phyloP scores from a whole-genome alignment of 83 land plant genomes.

The Isoetes engelmannii region DNA sequence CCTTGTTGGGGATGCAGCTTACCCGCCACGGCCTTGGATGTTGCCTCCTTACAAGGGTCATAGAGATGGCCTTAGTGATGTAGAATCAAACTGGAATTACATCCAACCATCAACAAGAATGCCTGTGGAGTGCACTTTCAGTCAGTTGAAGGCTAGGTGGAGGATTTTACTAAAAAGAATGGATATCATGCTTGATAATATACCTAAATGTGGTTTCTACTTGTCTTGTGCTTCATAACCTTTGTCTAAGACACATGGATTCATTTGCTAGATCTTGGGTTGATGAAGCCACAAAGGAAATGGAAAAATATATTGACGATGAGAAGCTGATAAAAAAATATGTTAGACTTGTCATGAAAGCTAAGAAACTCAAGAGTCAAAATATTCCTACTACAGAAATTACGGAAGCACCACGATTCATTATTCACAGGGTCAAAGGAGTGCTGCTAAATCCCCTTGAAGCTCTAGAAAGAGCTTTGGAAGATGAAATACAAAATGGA shows the following conservation, averaged over 20 bases:
- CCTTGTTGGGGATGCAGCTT: conserved; percentile 10
- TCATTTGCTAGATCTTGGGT: not conserved
- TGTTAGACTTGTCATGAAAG: too few relatives aligned
- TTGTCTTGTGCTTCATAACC: not conserved
- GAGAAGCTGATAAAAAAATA: too few relatives aligned
- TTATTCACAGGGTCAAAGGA: too few relatives aligned
- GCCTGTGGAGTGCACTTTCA: conserved; percentile 10
- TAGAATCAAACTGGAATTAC: conserved; percentile 8
- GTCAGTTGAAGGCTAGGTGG: conserved; percentile 7
- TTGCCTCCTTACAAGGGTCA: conserved; percentile 10
- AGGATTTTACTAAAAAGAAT: conserved; percentile 6
- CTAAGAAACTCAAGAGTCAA: too few relatives aligned
- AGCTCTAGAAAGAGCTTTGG: too few relatives aligned
- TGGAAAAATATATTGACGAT: too few relatives aligned
- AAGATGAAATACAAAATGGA: too few relatives aligned
- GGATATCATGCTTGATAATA: not conserved
- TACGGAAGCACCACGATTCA: too few relatives aligned
- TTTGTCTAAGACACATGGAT: conserved; percentile 4
- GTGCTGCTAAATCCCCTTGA: too few relatives aligned
- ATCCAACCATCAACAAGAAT: not conserved
- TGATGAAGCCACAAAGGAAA: conserved; percentile 4
- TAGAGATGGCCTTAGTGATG: not conserved
- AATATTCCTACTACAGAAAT: too few relatives aligned
- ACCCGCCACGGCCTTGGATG: not conserved
- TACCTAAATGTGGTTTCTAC: conserved; percentile 2